Conservation (phyloP, 1,139 yeast species). For the Sugiyamaella neomexicana region DNA sequence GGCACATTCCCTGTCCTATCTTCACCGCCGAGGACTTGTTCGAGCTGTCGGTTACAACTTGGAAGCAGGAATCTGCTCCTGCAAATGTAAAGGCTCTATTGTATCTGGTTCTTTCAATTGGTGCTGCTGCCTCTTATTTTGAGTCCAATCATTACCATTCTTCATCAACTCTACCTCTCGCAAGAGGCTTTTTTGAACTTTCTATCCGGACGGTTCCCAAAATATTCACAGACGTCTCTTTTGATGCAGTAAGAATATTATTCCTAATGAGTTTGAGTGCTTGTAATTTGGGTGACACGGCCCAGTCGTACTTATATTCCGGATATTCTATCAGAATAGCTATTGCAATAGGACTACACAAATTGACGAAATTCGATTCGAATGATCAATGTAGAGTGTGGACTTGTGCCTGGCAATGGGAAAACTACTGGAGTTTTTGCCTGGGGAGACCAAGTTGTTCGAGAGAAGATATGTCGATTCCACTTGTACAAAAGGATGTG, state of each 20-base stretch:
- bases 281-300: background rate
- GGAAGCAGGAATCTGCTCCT: conserved; percentile 1
- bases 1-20: conserved; percentile 3
- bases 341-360: background rate
- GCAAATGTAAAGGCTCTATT: background rate
- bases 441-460: conserved; percentile 1
- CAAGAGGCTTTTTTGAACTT: conserved; percentile 2
- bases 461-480: conserved; percentile 1
- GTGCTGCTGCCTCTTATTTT: background rate
- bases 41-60: background rate
- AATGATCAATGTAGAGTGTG: conserved; percentile 1
- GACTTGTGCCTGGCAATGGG: conserved; percentile 4
- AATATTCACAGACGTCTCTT: conserved; percentile 1
- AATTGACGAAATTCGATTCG: background rate
- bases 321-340: conserved; percentile 1
- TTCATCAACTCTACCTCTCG: conserved; percentile 1
- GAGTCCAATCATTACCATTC: background rate
- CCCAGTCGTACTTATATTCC: background rate
- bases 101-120: background rate
- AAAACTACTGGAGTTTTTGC: background rate
- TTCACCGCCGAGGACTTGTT: background rate
- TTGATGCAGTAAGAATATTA: conserved; percentile 1
- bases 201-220: background rate
- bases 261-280: conserved; percentile 1
- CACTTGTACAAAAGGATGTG: background rate